Percentiles rank a stretch among this genome's conserved stretches.
These are phyloP conservation scores for Maudiozyma barnettii DNA, from an alignment of 805 yeast genomes.

Conservation along the genomic window DNA sequence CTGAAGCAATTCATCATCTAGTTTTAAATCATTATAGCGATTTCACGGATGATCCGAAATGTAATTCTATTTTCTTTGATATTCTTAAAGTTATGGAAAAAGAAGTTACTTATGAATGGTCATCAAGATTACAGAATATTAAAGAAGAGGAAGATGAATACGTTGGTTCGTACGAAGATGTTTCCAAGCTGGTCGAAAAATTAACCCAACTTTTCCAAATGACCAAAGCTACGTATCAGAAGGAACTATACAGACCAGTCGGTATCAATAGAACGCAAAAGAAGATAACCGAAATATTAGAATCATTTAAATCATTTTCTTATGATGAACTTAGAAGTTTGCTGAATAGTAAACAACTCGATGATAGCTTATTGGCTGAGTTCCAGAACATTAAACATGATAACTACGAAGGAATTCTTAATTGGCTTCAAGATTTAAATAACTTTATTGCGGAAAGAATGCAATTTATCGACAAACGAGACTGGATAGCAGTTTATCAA, in stretches of 20 bases:
- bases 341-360: conserved; percentile 9
- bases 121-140: conserved; percentile 31
- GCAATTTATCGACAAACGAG: conserved; percentile 39
- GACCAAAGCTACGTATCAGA: conserved; percentile 59
- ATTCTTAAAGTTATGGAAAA: conserved; percentile 58
- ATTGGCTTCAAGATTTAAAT: conserved; percentile 57
- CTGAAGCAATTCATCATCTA: conserved; percentile 66
- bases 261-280: conserved; percentile 19
- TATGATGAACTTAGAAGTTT: conserved; percentile 10
- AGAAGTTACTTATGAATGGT: conserved; percentile 49
- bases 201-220: conserved; percentile 45
- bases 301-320: conserved; percentile 12
- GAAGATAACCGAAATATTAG: conserved; percentile 13
- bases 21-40: conserved; percentile 66
- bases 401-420: conserved; percentile 39
- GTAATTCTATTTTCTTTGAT: conserved; percentile 52
- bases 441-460: conserved; percentile 48
- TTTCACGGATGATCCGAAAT: conserved; percentile 57
- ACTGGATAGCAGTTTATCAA: conserved; percentile 75
- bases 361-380: conserved; percentile 23
- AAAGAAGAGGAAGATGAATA: conserved; percentile 8
- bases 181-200: conserved; percentile 22
- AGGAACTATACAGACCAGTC: conserved; percentile 57
- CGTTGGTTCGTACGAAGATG: conserved; percentile 15
- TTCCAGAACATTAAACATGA: conserved; percentile 13